Percentiles rank a stretch among this genome's conserved stretches.
Conservation (phyloP, 345 rosid species). For the Murraya koenigii region DNA sequence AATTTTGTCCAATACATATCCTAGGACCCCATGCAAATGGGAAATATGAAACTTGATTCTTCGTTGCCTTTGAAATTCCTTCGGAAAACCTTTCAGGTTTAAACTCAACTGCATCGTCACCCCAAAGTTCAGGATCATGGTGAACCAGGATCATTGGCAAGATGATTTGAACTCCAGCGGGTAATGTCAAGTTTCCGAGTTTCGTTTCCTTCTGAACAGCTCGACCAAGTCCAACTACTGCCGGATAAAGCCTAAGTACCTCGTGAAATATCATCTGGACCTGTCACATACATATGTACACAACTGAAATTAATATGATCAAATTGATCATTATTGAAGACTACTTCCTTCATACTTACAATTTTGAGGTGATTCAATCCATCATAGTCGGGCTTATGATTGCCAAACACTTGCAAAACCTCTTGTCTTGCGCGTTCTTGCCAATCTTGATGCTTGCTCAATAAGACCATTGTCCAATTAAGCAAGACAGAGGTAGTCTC, state of each 20-base stretch:
- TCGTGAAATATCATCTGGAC: conserved; percentile 34
- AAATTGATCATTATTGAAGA: no score
- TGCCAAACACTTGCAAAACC: conserved; percentile 45
- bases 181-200: conserved; percentile 25
- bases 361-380: conserved; percentile 43
- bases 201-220: conserved; percentile 21
- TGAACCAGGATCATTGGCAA: conserved; percentile 31
- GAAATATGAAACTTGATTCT: conserved; percentile 14
- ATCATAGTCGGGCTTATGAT: conserved; percentile 22
- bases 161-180: conserved; percentile 14
- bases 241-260: conserved; percentile 43
- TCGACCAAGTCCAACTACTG: conserved; percentile 11
- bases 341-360: conserved; percentile 22
- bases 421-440: conserved; percentile 61
- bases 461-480: conserved; percentile 55
- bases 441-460: conserved; percentile 54
- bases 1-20: conserved; percentile 35
- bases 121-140: conserved; percentile 31
- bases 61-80: conserved; percentile 36
- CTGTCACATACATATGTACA: conserved; percentile 2
- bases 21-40: conserved; percentile 34
- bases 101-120: conserved; percentile 33
- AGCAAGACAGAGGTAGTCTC: conserved; percentile 57
- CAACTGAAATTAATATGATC: no score
- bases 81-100: conserved; percentile 34